These are phyloP conservation scores for Leccinum barrowsii DNA, from an alignment of 768 basidiomycete species.

Conservation along the genomic window DNA sequence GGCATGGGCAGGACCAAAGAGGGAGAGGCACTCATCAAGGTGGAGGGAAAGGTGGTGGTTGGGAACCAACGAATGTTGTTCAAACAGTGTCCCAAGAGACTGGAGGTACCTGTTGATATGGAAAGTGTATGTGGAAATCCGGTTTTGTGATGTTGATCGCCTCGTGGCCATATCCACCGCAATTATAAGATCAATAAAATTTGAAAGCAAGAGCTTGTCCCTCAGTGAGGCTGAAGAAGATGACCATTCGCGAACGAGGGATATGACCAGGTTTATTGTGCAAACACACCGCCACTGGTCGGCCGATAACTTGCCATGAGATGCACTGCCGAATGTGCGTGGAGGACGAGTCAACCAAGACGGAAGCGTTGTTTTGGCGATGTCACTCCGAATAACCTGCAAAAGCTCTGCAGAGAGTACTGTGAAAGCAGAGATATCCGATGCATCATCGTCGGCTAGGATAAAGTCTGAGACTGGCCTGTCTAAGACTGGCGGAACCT, in stretches of 20 bases:
- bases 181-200: background rate
- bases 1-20: too few species aligned
- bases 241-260: background rate
- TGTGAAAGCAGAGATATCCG: background rate
- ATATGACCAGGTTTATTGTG: background rate
- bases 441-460: background rate
- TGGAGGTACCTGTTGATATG: too few species aligned
- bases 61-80: too few species aligned
- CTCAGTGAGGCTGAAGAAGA: background rate
- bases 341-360: background rate
- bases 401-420: background rate
- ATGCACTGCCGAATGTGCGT: background rate
- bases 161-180: background rate
- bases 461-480: background rate
- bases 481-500: background rate
- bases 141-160: background rate
- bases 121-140: too few species aligned
- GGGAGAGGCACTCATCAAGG: too few species aligned
- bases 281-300: background rate
- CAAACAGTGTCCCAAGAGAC: too few species aligned
- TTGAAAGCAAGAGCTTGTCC: background rate
- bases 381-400: background rate
- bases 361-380: background rate
- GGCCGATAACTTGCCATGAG: background rate
- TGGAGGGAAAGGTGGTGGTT: too few species aligned